Conservation (phyloP, 306 rosid genomes). For the Begonia loranthoides region DNA sequence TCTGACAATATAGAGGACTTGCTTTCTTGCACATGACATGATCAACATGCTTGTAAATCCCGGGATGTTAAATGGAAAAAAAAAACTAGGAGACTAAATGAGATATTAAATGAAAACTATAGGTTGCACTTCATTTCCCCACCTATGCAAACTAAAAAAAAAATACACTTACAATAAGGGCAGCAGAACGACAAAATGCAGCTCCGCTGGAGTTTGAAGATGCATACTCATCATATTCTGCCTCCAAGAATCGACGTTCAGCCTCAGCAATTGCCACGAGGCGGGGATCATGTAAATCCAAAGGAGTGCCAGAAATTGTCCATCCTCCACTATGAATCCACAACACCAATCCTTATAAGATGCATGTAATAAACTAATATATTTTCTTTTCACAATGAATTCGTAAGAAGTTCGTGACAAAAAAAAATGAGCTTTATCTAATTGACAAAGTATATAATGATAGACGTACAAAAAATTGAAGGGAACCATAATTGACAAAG, state of each 20-base stretch:
- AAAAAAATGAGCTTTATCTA: no score
- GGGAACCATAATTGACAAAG: not conserved
- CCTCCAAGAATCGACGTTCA: conserved; percentile 74
- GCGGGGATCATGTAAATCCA: conserved; percentile 92
- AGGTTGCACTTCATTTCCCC: no score
- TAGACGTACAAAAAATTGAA: no score
- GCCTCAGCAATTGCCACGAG: conserved; percentile 96
- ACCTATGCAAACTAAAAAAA: not conserved
- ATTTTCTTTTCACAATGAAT: no score
- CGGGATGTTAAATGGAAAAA: no score
- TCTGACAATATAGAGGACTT: no score
- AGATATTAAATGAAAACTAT: no score
- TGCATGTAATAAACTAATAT: not conserved
- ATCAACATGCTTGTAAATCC: no score
- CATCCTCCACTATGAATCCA: conserved; percentile 71
- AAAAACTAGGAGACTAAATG: no score
- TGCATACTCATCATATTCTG: conserved; percentile 91
- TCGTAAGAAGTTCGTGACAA: not conserved
- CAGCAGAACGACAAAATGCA: conserved; percentile 91
- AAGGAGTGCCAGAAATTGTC: conserved; percentile 93
- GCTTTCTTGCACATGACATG: no score
- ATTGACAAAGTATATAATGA: no score
- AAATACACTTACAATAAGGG: conserved; percentile 60
- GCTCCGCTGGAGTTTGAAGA: conserved; percentile 83
- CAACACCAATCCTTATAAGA: not conserved